Evolutionary conservation across 1,284 basidiomycete genomes (phyloP), one percentile per base, ranked within the genome.

Genomic region (Amylostereum areolatum): DNA sequence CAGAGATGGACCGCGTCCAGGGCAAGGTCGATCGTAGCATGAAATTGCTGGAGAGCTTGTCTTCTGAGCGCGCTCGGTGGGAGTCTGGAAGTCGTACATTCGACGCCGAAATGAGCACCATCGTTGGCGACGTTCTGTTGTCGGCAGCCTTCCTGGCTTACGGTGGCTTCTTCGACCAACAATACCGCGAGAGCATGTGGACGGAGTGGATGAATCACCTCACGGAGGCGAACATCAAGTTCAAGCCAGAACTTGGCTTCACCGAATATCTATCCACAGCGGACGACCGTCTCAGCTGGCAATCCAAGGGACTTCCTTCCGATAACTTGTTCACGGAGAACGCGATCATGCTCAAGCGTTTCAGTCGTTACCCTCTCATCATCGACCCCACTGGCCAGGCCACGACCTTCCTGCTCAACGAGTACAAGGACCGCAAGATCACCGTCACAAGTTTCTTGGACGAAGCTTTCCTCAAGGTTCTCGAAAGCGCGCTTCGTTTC

Each of bases 341-440:
- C 64, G 97, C 97, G 8, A 96, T 99, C 71, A 99, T 97, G 91
- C 83, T 99, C 64, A 95, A 97, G 65, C 86, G 93, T 43, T 98
- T 96, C 81, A 94, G 94, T 64, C 91, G 97, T 12, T 99, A 98
- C 66, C 97, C 97, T 2, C 81, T 99, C 48, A 92, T 99, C 57
- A 94, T 99, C 61, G 97, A 99, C 65, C 97, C 97, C 1, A 98
- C 96, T 0, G 97, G 97, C n/a, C 97, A 99, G 66, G 96, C 97
- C 1, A 95, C 93, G 0, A 80, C 84, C 2, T 99, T 96, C 81
- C 70, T 99, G 49, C 77, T 95, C 57, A 96, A 97, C 61, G 90
- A 97, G 65, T 97, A 96, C 76, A 89, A 86, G 66, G 90, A 95
- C 47, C 85, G 94, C 59, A 99, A 99, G 74, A 95, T 99, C 61